Evolutionary conservation across 352 stramenopile genomes (phyloP).

Genomic region (Globisporangium okanoganense): DNA sequence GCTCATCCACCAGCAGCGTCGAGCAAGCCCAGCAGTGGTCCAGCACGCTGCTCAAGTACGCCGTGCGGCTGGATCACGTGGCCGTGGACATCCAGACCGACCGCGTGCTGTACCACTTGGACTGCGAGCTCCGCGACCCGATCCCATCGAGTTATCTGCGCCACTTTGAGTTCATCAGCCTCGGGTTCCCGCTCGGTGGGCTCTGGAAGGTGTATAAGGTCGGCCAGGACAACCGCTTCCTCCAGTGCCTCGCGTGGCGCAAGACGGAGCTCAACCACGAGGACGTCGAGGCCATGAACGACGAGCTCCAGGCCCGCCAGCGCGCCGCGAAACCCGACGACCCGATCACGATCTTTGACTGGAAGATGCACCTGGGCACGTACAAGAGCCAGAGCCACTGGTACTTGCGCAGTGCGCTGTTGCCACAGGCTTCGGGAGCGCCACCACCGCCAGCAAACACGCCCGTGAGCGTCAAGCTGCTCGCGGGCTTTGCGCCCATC

Average conservation of each 20-base stretch:
- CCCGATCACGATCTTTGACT: slow-evolving; percentile 37
- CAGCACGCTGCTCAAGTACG: slow-evolving; percentile 36
- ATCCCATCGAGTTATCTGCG: slow-evolving; percentile 26
- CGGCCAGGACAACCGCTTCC: slow-evolving; percentile 23
- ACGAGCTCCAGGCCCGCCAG: slow-evolving; percentile 18
- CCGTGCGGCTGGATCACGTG: slow-evolving; percentile 38
- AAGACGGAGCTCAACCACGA: slow-evolving; percentile 45
- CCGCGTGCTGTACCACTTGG: slow-evolving; percentile 42
- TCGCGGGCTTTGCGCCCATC: slow-evolving; percentile 32
- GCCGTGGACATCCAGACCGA: slow-evolving; percentile 46
- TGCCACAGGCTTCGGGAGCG: no score
- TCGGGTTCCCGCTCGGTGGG: slow-evolving; percentile 46
- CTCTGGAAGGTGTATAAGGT: slow-evolving; percentile 48
- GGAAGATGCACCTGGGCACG: slow-evolving; percentile 52
- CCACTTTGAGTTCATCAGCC: slow-evolving; percentile 39
- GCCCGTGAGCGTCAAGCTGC: slow-evolving; percentile 17
- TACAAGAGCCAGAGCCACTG: slow-evolving; percentile 40
- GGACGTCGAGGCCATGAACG: slow-evolving; percentile 32
- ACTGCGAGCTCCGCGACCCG: slow-evolving; percentile 35
- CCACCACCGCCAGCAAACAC: slow-evolving; percentile 1
- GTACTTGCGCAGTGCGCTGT: slow-evolving; percentile 29
- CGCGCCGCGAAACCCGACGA: slow-evolving; percentile 14
- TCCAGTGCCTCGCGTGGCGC: slow-evolving; percentile 44
- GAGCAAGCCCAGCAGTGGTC: slow-evolving; percentile 40
- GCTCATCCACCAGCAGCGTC: neutral